A percentile compares a stretch with the other conserved stretches of the same genome.
Conservation (phyloP, 495 filamentous ascomycete genomes). For the Polyplosphaeria fusca region DNA sequence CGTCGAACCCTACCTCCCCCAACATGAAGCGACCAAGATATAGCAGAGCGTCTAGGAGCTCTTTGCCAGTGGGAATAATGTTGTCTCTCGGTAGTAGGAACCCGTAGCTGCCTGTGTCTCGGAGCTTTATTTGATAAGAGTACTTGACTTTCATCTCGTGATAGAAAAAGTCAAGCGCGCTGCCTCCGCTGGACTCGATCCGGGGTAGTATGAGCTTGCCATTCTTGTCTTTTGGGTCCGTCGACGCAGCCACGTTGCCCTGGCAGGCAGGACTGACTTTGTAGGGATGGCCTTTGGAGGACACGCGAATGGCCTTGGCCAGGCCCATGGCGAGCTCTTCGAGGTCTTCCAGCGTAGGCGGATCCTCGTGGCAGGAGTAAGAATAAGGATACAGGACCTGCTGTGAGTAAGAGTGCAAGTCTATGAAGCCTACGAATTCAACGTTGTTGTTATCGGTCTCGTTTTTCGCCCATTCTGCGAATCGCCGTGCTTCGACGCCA, state of each 20-base stretch:
- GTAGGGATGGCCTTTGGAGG: conserved; percentile 67
- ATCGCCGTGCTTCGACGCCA: conserved; percentile 67
- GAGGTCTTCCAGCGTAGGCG: conserved; percentile 85
- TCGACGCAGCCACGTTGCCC: conserved; percentile 56
- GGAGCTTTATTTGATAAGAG: conserved; percentile 90
- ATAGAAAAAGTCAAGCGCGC: conserved; percentile 94
- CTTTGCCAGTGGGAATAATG: conserved; percentile 86
- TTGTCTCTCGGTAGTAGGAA: conserved; percentile 84
- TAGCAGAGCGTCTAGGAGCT: conserved; percentile 75
- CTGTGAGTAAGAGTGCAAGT: conserved; percentile 94
- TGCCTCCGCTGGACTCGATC: conserved; percentile 72
- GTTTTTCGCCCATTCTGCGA: conserved; percentile 84
- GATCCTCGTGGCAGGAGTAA: conserved; percentile 70
- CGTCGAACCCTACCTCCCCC: conserved; percentile 46
- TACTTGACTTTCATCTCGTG: conserved; percentile 78
- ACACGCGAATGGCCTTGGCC: conserved; percentile 81
- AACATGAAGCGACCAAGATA: conserved; percentile 77
- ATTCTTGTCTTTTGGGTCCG: conserved; percentile 15
- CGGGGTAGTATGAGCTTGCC: conserved; percentile 42
- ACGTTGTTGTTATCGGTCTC: conserved; percentile 68
- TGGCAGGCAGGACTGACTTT: conserved; percentile 84
- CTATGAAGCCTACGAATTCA: conserved; percentile 76
- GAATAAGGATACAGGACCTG: conserved; percentile 92
- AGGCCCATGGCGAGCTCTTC: conserved; percentile 85
- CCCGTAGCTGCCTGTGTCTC: conserved; percentile 92